A percentile compares a stretch with the other conserved stretches of the same genome.
Evolutionary conservation across 169 alveolate species (phyloP).

Genomic region (Perkinsus marinus): DNA sequence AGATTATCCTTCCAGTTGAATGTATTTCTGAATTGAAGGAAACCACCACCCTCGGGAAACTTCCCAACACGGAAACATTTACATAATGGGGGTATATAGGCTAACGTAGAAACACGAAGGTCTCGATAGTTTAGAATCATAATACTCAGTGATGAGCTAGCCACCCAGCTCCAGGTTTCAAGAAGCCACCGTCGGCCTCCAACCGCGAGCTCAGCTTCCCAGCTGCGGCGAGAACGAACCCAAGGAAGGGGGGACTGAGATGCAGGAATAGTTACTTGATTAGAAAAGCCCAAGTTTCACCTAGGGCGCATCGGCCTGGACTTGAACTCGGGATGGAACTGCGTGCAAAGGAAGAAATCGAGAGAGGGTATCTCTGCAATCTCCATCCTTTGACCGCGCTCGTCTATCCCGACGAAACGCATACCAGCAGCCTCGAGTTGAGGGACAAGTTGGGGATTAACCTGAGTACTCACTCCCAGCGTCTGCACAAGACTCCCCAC

Average conservation of each 20-base stretch:
- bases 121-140: not conserved
- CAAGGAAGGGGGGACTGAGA: conserved; percentile 30
- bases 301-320: conserved; percentile 67
- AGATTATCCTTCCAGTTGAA: not conserved
- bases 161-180: not conserved
- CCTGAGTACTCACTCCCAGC: conserved; percentile 13
- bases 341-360: conserved; percentile 79
- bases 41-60: not conserved
- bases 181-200: not conserved
- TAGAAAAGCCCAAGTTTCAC: not conserved
- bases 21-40: not conserved
- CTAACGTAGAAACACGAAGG: not conserved
- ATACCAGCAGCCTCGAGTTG: conserved; percentile 66
- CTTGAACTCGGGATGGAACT: conserved; percentile 89
- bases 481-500: not conserved
- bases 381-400: conserved; percentile 70
- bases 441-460: conserved; percentile 65
- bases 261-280: not conserved
- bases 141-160: not conserved
- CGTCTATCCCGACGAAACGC: conserved; percentile 74
- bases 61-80: not conserved
- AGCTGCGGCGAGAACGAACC: conserved; percentile 31
- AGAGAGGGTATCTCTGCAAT: conserved; percentile 51
- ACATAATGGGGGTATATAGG: not conserved
- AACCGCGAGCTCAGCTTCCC: conserved; percentile 19